Evolutionary conservation across 257 asterid species (phyloP), one percentile per base, ranked within the genome.

Genomic region (Craterostigma plantagineum): DNA sequence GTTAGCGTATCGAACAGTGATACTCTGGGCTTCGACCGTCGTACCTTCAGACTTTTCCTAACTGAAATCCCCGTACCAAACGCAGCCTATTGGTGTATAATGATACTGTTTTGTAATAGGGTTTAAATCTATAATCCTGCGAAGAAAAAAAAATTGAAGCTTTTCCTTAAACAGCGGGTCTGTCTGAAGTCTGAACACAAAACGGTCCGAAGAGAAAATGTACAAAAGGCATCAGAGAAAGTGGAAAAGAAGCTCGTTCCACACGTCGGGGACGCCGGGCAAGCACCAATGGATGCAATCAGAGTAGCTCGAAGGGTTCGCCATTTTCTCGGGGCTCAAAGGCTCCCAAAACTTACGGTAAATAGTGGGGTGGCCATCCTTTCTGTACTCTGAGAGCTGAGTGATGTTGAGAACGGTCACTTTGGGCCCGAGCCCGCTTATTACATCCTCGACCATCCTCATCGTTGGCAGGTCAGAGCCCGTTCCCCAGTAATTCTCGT

Each of bases 211-310:
- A 23, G 30, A 23, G 30, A 23, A 23, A 23, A 23, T 23, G 30
- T 6, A 23, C 6, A n/a, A n/a, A n/a, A n/a, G n/a, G 1, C 14
- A 12, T 71, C 57, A 83, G 58, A 90, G 58, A 48, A 61, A 57
- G 33, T 90, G 95, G 61, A 77, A 79, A 3, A 90, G 63, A 10
- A 90, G 54, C 66, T 83, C 80, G 56, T 90, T 90, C 99, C 99
- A 90, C 1, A 75, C 68, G 51, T 83, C 95, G 6, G 93, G 77
- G 12, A 90, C 82, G 10, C 99, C 99, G 0, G 99, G 96, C 63
- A 90, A 52, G 57, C 95, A 90, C 99, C 96, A 90, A 52, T 83
- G 99, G 7, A 71, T 69, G 64, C 95, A 90, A 62, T 90, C 99
- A 4, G 99, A 90, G 55, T 75, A 79, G 62, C 68, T 67, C 3